Base-by-base conservation (phyloP, 1,284 basidiomycete genomes). In the Coriolopsis trogii region DNA sequence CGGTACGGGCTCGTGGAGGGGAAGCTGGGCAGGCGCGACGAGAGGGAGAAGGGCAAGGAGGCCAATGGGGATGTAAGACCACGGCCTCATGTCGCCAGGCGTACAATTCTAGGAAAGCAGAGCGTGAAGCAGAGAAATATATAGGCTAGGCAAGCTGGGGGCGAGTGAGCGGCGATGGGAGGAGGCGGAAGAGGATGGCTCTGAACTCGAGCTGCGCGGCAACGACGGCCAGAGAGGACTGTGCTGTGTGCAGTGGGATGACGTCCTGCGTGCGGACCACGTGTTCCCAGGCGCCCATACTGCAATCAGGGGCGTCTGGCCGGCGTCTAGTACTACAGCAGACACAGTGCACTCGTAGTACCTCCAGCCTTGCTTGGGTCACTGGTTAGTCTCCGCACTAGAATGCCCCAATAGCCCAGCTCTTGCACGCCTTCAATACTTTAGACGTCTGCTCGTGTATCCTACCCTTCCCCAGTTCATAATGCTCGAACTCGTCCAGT, bases 401-500 rank as follows among this genome's bases (percentile, higher is more conserved):
- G 53, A 50, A 54, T 54, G 53, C 53, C 10, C 33, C 30, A 5
- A 24, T 26, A 37, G 42, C 20, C 38, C 21, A 15, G 0, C 13
- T 26, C 26, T n/a, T n/a, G n/a, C n/a, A 6, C 26, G 15, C 21
- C 30, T 28, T 16, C 21, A 30, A 16, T 37, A 30, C 20, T 30
- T 38, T 53, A 49, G 45, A 55, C 44, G 39, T 23, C 34, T 30
- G 15, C 28, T 47, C 39, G 29, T 16, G n/a, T 53, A 53, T 37
- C 37, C 36, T 53, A 53, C 41, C 13, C n/a, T 26, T 20, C 16
- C 30, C 10, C 15, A 29, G 26, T 31, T 47, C 49, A 51, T 55
- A 55, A 79, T 90, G 87, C 80, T 89, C 43, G 71, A 79, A 55
- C 79, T 87, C 59, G 68, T 81, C 49, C 74, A 76, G 60, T 70